Evolutionary conservation across 441 rosid genomes (phyloP), one percentile per base, ranked within the genome.

Genomic region (Croton setiger): DNA sequence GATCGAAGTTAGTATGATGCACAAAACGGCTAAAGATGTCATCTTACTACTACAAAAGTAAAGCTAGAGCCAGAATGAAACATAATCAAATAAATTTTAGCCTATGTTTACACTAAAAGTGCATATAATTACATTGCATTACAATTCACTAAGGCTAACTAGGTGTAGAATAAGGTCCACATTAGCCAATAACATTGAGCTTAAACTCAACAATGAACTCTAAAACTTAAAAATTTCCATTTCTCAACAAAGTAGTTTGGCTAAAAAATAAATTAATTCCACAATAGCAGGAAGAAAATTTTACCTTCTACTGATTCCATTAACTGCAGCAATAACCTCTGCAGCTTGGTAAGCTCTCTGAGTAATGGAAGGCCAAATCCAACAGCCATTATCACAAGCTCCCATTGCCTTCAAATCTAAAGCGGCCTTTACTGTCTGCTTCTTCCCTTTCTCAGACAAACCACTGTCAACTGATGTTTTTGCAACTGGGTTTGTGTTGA

Each of bases 361-460:
- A 43, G 98, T 89, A 35, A 93, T 91, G 45, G 98, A 93, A 81
- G 98, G 96, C 97, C 98, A 93, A 63, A 93, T 88, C 97, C 98
- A 93, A 76, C 98, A 93, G 69, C 81, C 86, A 17, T 64, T 74
- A 23, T 87, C 93, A 72, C 97, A 89, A 21, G 94, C 97, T 64
- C 89, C 96, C 87, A 84, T 76, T 39, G 80, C 79, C 76, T 88
- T 84, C 81, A 93, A 83, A 64, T 85, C 78, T 18, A 80, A 78
- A 64, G 98, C 97, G 65, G 96, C 85, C 66, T 71, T 84, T 68
- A 86, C 72, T 0, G 86, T 74, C 83, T 91, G 94, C 67, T 87
- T 93, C 93, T 86, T 93, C 76, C 97, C 98, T 61, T 74, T 84
- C 68, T 89, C 96, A 0, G 97, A 93, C 74, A 91, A 75, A 47